Evolutionary conservation across 1,139 yeast genomes (phyloP), one percentile per base, ranked within the genome.

Genomic region (Suhomyces wounanorum): DNA sequence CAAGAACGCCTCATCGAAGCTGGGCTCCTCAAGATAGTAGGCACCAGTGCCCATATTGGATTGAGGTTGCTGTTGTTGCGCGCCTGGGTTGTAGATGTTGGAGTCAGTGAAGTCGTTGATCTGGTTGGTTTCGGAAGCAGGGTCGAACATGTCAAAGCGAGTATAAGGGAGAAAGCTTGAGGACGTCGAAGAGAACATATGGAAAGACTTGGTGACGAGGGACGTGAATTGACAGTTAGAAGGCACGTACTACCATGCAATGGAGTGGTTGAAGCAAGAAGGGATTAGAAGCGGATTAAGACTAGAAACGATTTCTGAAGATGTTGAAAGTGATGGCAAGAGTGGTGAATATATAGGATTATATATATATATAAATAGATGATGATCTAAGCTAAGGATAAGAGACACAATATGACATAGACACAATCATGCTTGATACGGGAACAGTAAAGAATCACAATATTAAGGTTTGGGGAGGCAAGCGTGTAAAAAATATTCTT

Each of bases 71-170:
- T 42, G 44, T 25, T 45, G 46, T 18, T 47, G 37, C 17, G 43
- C 42, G 35, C 25, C 9, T 14, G 43, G 43, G 21, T 16, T 26
- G 18, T 28, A 16, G 21, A 38, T 17, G 48, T 46, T 42, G 43
- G 43, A n/a, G 40, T 47, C 52, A 23, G 57, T 49, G 42, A 53
- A 59, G 25, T 60, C 60, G 48, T 52, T 59, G 49, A 52, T 51
- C 36, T 56, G 63, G 51, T 51, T 50, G 43, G 57, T 44, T 43
- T 61, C 65, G 38, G 58, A 47, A 26, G 59, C 49, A 13, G 63
- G 62, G 50, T 62, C 66, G 53, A 60, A 55, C 66, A 61, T 62
- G 52, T 59, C 61, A 50, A 60, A 53, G 49, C 61, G 63, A 41
- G 43, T 36, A 50, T 53, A 56, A 44, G 57, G 51, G 44, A 53